A percentile compares a stretch with the other conserved stretches of the same genome.
These are phyloP conservation scores for Vitis vinifera DNA, from an alignment of 164 flowering plant species.

Conservation along the genomic window DNA sequence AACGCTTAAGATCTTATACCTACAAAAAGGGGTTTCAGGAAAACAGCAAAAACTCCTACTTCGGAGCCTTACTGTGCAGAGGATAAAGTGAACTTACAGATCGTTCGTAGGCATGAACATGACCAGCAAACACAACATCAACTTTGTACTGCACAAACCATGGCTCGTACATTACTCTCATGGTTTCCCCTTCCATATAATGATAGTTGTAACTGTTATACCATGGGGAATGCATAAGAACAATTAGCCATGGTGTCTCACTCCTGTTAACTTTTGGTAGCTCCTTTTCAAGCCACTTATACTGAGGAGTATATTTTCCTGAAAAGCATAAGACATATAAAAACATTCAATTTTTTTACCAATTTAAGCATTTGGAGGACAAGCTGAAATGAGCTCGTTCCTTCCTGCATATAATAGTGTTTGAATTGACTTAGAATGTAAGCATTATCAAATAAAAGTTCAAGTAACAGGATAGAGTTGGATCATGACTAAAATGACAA, in stretches of 20 bases:
- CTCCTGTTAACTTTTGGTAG: conserved; percentile 56
- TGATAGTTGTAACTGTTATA: conserved; percentile 63
- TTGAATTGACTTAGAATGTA: too few relatives aligned
- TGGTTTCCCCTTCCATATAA: conserved; percentile 75
- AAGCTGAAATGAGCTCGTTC: too few relatives aligned
- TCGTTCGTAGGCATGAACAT: conserved; percentile 68
- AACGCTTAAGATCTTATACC: too few relatives aligned
- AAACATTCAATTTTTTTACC: neutral
- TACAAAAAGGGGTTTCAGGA: too few relatives aligned
- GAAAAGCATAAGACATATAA: neutral
- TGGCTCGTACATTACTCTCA: conserved; percentile 64
- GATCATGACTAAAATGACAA: too few relatives aligned
- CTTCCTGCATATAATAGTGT: too few relatives aligned
- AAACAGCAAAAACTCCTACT: too few relatives aligned
- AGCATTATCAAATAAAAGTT: too few relatives aligned
- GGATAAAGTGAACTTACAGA: conserved; percentile 38
- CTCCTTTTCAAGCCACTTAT: conserved; percentile 56
- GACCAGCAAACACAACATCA: conserved; percentile 68
- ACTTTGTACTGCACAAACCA: conserved; percentile 72
- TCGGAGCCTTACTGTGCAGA: neutral
- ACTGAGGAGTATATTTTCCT: conserved; percentile 70
- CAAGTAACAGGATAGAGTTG: too few relatives aligned
- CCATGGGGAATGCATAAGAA: conserved; percentile 58
- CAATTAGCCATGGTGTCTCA: conserved; percentile 70
- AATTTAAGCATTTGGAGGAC: neutral